Evolutionary conservation across 257 asterid species (phyloP).

Genomic region (Rubia yunnanensis): DNA sequence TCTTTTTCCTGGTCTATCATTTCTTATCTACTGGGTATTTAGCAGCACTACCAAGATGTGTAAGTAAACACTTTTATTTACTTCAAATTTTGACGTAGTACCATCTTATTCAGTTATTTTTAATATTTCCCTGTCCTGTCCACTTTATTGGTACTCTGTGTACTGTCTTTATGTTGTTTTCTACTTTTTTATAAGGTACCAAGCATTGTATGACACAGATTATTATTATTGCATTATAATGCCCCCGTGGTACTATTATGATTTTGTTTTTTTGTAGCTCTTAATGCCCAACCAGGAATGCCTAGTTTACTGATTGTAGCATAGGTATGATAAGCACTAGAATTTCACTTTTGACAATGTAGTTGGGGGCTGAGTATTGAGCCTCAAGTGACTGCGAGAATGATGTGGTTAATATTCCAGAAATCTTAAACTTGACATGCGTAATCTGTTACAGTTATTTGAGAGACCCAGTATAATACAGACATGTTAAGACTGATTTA

Average conservation of each 20-base stretch:
- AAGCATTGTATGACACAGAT: neutral
- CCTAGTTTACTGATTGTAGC: neutral
- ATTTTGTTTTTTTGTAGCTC: neutral
- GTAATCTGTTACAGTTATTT: neutral
- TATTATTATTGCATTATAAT: neutral
- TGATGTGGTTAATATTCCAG: neutral
- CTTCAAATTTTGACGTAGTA: neutral
- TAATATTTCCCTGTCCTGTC: neutral
- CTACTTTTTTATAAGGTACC: neutral
- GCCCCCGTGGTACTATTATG: neutral
- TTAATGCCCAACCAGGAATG: neutral
- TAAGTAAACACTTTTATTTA: constrained; percentile 30
- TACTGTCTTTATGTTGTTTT: neutral
- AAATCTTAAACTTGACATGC: neutral
- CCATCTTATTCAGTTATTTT: neutral
- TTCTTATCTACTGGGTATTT: constrained; percentile 39
- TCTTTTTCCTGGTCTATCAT: constrained; percentile 60
- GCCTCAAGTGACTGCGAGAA: neutral
- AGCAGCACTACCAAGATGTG: constrained; percentile 66
- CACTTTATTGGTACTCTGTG: neutral
- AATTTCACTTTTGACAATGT: neutral
- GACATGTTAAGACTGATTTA: neutral
- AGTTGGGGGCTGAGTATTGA: neutral
- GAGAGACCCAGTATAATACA: neutral
- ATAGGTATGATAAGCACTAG: neutral